phyloP scores from a whole-genome alignment of 2,329 filamentous ascomycete species.

The Scedosporium aurantiacum region DNA sequence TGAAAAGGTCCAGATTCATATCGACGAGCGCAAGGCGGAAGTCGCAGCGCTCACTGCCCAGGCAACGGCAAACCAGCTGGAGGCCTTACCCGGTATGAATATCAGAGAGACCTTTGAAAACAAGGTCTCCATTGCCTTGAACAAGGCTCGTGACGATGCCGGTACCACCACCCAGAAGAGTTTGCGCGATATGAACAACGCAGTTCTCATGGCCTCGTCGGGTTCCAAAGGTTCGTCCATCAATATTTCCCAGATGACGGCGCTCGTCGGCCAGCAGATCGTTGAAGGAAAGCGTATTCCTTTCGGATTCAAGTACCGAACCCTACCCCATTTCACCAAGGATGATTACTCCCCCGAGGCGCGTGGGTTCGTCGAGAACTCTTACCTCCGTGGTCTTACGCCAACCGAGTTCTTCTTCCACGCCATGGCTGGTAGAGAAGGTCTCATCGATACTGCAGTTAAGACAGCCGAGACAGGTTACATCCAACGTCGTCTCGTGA shows the following conservation, averaged over 20 bases:
- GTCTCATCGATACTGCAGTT: slow-evolving; percentile 98
- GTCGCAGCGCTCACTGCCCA: slow-evolving; percentile 64
- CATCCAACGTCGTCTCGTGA: slow-evolving; percentile 95
- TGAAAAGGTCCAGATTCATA: slow-evolving; percentile 69
- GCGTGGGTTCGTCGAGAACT: slow-evolving; percentile 97
- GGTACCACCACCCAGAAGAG: slow-evolving; percentile 86
- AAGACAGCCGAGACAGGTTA: slow-evolving; percentile 99
- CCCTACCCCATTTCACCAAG: slow-evolving; percentile 95
- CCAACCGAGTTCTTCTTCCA: slow-evolving; percentile 99
- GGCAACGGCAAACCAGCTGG: slow-evolving; percentile 78
- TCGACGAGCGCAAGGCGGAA: slow-evolving; percentile 69
- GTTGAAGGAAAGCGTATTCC: slow-evolving; percentile 98
- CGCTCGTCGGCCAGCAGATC: slow-evolving; percentile 93
- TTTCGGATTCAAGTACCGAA: slow-evolving; percentile 97
- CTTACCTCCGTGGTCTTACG: slow-evolving; percentile 88
- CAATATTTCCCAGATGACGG: slow-evolving; percentile 99
- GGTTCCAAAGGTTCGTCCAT: slow-evolving; percentile 98
- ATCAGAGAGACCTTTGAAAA: slow-evolving; percentile 97
- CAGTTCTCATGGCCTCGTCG: slow-evolving; percentile 89
- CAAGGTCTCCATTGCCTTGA: slow-evolving; percentile 87
- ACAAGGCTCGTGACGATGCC: slow-evolving; percentile 91
- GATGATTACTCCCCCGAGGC: slow-evolving; percentile 97
- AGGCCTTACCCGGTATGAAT: slow-evolving; percentile 96
- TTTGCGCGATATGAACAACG: slow-evolving; percentile 93
- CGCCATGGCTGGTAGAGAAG: slow-evolving; percentile 99